Base-by-base conservation (phyloP, 768 basidiomycete species). In the Tremella yokohamensis region DNA sequence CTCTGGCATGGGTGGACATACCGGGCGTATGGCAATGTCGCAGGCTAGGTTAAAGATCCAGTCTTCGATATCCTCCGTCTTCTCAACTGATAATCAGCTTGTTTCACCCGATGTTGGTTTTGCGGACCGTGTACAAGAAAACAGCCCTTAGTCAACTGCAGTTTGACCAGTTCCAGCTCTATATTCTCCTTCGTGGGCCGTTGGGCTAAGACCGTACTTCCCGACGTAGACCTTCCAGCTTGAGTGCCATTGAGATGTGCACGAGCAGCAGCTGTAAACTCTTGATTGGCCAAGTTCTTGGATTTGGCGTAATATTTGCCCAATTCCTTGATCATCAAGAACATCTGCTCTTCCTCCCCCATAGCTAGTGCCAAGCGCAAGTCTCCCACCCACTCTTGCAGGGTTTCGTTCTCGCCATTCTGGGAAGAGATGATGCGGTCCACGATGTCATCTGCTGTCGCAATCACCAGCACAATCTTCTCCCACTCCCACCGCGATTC, bases 271-370 rank as follows among this genome's bases (percentile, higher is more conserved):
- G 69, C 69, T 3, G 66, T 57, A 38, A 57, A 74, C 40, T 68
- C 68, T 47, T 58, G 58, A 52, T 70, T 69, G 8, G 58, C 68
- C 38, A 62, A 49, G 15, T 47, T 55, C 60, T 65, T 70, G n/a
- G 61, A 64, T 48, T 69, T 70, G 49, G 58, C 42, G 51, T 72
- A 69, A 38, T 68, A 70, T 48, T 70, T 70, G 12, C 63, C 48
- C 48, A 76, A 48, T 0, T 74, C 76, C 20, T 70, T 70, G 38
- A 78, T 68, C 58, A 75, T 54, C 19, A 78, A 42, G 9, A 76
- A 61, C 24, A 75, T 57, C 49, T 68, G 69, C 18, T 63, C 56
- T 7, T 39, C 38, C 15, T 3, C 18, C 2, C 20, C 18, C 24
- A 74, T 16, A 2, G 58, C 64, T 18, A 73, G 40, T 1, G 56